Percentiles rank a stretch among this genome's conserved stretches.
These are phyloP conservation scores for Ilex paraguariensis DNA, from an alignment of 305 asterid genomes.

Conservation along the genomic window DNA sequence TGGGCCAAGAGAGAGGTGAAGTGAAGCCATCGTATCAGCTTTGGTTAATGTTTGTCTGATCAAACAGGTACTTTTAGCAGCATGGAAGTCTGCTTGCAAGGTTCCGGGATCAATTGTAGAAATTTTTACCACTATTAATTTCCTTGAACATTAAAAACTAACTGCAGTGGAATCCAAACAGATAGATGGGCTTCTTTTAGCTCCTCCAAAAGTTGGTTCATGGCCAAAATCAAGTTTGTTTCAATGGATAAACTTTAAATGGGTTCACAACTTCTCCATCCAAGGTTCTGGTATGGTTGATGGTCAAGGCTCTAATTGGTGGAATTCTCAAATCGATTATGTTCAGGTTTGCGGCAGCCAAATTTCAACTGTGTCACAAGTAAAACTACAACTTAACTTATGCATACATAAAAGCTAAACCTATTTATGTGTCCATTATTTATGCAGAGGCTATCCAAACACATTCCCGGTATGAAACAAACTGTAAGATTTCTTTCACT, in stretches of 20 bases:
- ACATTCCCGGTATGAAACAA: slow-evolving; percentile 45
- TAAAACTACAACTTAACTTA: too few relatives aligned
- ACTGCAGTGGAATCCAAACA: too few relatives aligned
- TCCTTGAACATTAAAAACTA: slow-evolving; percentile 61
- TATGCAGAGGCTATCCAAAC: slow-evolving; percentile 36
- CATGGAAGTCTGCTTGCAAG: slow-evolving; percentile 70
- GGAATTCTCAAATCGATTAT: slow-evolving; percentile 42
- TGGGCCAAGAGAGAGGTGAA: too few relatives aligned
- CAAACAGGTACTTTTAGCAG: slow-evolving; percentile 59
- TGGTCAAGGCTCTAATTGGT: slow-evolving; percentile 85
- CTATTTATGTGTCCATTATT: not conserved
- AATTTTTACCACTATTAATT: slow-evolving; percentile 46
- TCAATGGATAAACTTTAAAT: too few relatives aligned
- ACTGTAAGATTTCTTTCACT: slow-evolving; percentile 48
- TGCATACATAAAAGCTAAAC: too few relatives aligned
- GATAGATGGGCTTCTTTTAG: too few relatives aligned
- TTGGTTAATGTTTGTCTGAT: too few relatives aligned
- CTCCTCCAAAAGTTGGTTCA: too few relatives aligned
- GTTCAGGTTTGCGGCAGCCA: slow-evolving; percentile 26
- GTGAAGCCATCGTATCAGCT: too few relatives aligned
- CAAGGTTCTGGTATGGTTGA: slow-evolving; percentile 66
- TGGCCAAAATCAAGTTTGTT: too few relatives aligned
- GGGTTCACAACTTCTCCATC: slow-evolving; percentile 63
- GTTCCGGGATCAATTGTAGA: slow-evolving; percentile 42
- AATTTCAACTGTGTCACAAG: too few relatives aligned